Percentiles rank a stretch among this genome's conserved stretches.
These are phyloP conservation scores for Cornus suecica DNA, from an alignment of 148 eudicot genomes.

Conservation along the genomic window DNA sequence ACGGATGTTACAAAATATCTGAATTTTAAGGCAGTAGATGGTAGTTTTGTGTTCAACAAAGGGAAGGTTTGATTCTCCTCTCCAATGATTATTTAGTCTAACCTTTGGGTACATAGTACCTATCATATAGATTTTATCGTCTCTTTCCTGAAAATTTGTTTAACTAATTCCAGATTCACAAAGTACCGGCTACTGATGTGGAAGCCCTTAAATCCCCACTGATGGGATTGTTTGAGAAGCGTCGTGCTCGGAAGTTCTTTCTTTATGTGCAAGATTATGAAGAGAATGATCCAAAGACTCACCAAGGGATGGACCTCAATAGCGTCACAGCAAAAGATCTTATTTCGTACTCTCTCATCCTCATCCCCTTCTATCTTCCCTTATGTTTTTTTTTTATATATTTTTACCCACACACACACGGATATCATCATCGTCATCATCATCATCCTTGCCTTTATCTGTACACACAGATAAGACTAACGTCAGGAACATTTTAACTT, in stretches of 20 bases:
- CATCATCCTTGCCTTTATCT: too few species aligned
- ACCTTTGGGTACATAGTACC: background rate
- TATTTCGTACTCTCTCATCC: conserved; percentile 36
- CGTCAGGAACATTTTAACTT: background rate
- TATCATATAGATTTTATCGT: background rate
- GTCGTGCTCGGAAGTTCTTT: conserved; percentile 57
- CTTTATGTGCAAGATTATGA: conserved; percentile 51
- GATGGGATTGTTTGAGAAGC: conserved; percentile 58
- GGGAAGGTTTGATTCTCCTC: conserved; percentile 34
- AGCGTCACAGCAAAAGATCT: conserved; percentile 45
- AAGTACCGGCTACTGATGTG: conserved; percentile 50
- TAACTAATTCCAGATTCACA: conserved; percentile 32
- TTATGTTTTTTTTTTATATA: background rate
- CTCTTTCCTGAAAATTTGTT: background rate
- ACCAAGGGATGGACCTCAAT: conserved; percentile 48
- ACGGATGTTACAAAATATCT: conserved; percentile 50
- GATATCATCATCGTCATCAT: too few species aligned
- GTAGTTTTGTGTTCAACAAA: conserved; percentile 51
- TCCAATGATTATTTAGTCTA: background rate
- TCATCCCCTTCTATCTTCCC: background rate
- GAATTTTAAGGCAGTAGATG: conserved; percentile 50
- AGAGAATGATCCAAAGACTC: conserved; percentile 48
- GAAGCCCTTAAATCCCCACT: conserved; percentile 54
- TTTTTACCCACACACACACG: too few species aligned
- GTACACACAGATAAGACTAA: background rate